phyloP scores from a whole-genome alignment of 495 filamentous ascomycete genomes.

The Penicillium ochrochloron region DNA sequence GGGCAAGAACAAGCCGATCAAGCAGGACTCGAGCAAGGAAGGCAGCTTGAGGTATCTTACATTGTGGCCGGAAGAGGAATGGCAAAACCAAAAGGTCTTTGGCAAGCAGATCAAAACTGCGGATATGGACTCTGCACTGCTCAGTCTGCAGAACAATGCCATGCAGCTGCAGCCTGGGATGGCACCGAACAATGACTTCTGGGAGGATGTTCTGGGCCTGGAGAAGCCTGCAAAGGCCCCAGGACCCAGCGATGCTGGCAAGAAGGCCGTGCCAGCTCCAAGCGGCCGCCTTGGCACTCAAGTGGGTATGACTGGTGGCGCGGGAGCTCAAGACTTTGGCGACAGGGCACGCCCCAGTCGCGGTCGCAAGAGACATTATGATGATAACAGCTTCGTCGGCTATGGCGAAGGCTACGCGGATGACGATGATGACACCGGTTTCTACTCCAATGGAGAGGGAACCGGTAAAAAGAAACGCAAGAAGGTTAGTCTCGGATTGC shows the following conservation, averaged over 20 bases:
- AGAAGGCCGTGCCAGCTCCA: conserved; percentile 44
- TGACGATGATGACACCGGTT: conserved; percentile 59
- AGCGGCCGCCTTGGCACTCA: conserved; percentile 35
- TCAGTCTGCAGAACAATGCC: conserved; percentile 54
- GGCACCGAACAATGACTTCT: conserved; percentile 60
- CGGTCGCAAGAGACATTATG: conserved; percentile 69
- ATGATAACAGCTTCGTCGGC: conserved; percentile 69
- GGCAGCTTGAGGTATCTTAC: conserved; percentile 50
- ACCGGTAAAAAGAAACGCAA: conserved; percentile 55
- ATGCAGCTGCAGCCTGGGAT: conserved; percentile 62
- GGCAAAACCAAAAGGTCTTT: conserved; percentile 63
- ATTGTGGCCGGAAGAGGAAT: conserved; percentile 69
- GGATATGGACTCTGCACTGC: conserved; percentile 49
- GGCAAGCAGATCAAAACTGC: conserved; percentile 60
- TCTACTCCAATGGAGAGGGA: conserved; percentile 52
- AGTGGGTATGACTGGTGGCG: conserved; percentile 35
- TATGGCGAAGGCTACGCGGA: conserved; percentile 69
- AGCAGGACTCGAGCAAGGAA: conserved; percentile 48
- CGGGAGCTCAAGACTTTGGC: conserved; percentile 36
- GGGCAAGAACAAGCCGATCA: conserved; percentile 64
- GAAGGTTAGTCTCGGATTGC: conserved; percentile 46
- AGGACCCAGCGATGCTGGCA: conserved; percentile 35
- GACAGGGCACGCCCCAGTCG: conserved; percentile 59
- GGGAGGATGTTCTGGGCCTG: conserved; percentile 63
- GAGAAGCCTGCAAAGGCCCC: conserved; percentile 54